Base-by-base conservation (phyloP, 352 stramenopile genomes). In the Halophytophthora batemanensis region DNA sequence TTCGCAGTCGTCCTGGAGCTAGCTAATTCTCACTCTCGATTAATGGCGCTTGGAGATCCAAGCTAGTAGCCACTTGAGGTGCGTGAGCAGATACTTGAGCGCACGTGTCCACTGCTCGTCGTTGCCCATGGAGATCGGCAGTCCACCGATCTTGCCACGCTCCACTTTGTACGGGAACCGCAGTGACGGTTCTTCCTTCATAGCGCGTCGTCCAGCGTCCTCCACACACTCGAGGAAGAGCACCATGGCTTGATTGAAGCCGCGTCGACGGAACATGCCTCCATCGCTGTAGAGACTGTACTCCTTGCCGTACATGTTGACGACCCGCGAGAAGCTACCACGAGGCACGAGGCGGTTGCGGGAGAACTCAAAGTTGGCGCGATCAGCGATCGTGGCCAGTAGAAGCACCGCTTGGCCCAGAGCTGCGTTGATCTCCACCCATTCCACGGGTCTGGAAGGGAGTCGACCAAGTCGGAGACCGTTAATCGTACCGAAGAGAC, bases 21-120 rank as follows among this genome's bases (percentile, higher is more conserved):
- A 53, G 53, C 46, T 44, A 48, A 19, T 54, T 47, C 28, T 38
- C 39, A 7, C 42, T 43, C 15, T 17, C 40, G 2, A 45, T 70
- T 58, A 71, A 49, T 90, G 92, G 37, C 74, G 82, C 63, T 97
- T 97, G 0, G 82, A 90, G 45, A 90, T 89, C 91, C 91, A 98
- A 42, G 87, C 91, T 13, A 96, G 50, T 19, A 98, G 77, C 91
- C 91, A 98, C 63, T 97, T 97, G 37, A 97, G 70, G 56, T 97
- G 77, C 47, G 86, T 93, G 37, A 97, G 76, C 74, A 96, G 76
- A 63, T 93, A 96, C 56, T 97, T 97, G 39, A 97, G 73, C 33
- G 88, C 88, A 49, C 87, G 83, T 22, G 88, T 98, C 91, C 91
- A 98, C 58, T 95, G 78, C 45, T 95, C 90, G 42, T 96, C 84